Percentiles rank a stretch among this genome's conserved stretches.
phyloP scores from a whole-genome alignment of 768 basidiomycete genomes.

The Leccinum fibrillosum region DNA sequence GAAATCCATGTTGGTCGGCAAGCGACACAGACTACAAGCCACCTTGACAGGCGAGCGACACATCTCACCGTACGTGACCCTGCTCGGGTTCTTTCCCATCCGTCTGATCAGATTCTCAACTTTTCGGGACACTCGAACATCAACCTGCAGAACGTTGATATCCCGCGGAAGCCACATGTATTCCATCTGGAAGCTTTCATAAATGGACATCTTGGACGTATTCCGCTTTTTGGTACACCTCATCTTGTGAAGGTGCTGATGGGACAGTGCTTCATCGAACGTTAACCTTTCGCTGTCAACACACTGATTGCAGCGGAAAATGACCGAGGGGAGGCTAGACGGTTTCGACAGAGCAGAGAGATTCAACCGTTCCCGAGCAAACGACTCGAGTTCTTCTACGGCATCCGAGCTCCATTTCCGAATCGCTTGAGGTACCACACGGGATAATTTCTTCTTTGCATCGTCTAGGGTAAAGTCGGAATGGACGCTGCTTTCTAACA shows the following conservation, averaged over 20 bases:
- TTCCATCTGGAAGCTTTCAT: not conserved
- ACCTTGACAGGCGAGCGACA: constrained; percentile 6
- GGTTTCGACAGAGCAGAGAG: constrained; percentile 4
- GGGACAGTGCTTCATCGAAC: constrained; percentile 11
- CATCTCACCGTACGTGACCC: not conserved
- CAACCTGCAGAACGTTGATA: constrained; percentile 4
- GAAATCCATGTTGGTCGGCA: constrained; percentile 4
- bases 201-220: not conserved
- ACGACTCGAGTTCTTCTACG: constrained; percentile 8
- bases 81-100: constrained; percentile 7
- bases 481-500: not conserved
- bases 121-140: constrained; percentile 1
- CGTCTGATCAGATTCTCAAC: constrained; percentile 10
- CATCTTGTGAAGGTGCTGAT: constrained; percentile 5
- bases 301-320: constrained; percentile 11
- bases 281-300: not conserved
- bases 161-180: not conserved
- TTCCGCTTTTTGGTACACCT: not conserved
- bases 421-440: not conserved
- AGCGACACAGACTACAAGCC: not conserved
- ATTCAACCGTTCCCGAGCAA: constrained; percentile 2
- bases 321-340: constrained; percentile 1
- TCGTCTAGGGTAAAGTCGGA: not conserved
- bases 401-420: constrained; percentile 8
- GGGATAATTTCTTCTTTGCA: not conserved